A percentile compares a stretch with the other conserved stretches of the same genome.
These are phyloP conservation scores for Lipomyces lipofer DNA, from an alignment of 805 yeast species.

Conservation along the genomic window DNA sequence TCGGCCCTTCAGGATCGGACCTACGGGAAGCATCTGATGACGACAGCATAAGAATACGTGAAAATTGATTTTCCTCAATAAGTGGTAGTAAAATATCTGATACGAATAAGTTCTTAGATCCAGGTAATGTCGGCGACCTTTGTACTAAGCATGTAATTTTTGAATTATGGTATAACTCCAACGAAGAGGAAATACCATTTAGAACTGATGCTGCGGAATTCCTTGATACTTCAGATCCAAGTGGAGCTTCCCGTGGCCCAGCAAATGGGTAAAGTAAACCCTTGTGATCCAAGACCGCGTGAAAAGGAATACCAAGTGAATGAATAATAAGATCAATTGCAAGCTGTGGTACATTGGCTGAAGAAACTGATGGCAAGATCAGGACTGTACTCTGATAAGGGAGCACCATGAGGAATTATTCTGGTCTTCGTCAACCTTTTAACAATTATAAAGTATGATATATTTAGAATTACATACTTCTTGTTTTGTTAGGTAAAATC, in stretches of 20 bases:
- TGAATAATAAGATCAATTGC: constrained; percentile 71
- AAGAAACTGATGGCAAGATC: constrained; percentile 75
- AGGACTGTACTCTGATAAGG: constrained; percentile 33
- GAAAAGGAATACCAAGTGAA: constrained; percentile 53
- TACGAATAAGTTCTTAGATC: constrained; percentile 53
- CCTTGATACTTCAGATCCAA: constrained; percentile 25
- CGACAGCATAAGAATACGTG: constrained; percentile 58
- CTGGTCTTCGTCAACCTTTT: no score
- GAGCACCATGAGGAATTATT: constrained; percentile 2
- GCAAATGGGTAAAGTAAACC: constrained; percentile 74
- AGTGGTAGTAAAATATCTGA: constrained; percentile 54
- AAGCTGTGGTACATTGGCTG: constrained; percentile 89
- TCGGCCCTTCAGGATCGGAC: constrained; percentile 22
- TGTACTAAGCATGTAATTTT: constrained; percentile 67
- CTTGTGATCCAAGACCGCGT: constrained; percentile 57
- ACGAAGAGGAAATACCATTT: constrained; percentile 54
- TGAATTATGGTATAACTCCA: constrained; percentile 60
- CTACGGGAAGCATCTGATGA: constrained; percentile 59
- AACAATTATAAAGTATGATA: no score
- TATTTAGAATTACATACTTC: no score
- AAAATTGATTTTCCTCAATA: constrained; percentile 45
- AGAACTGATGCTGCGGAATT: constrained; percentile 19
- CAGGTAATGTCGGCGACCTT: constrained; percentile 80
- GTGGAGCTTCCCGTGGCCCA: constrained; percentile 61
- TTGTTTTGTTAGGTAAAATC: no score